Evolutionary conservation across 805 yeast genomes (phyloP).

Genomic region (Myxozyma sirexii): DNA sequence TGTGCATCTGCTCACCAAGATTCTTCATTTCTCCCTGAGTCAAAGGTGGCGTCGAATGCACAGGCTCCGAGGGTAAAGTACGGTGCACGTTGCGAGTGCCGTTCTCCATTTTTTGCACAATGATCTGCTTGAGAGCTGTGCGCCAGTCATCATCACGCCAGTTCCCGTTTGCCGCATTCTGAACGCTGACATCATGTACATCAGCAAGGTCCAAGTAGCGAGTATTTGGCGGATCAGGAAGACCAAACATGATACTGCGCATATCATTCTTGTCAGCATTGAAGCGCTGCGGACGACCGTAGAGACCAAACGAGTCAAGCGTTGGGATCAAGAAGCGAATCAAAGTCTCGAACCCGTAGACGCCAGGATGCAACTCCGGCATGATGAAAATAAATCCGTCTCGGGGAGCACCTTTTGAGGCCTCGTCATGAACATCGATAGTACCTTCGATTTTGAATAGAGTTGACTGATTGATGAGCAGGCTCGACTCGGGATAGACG

Average conservation of each 20-base stretch:
- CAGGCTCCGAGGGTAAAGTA: slow-evolving; percentile 30
- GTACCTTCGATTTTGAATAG: slow-evolving; percentile 85
- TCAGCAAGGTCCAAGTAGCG: slow-evolving; percentile 58
- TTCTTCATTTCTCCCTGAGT: slow-evolving; percentile 20
- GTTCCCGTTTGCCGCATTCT: slow-evolving; percentile 43
- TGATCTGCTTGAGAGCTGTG: slow-evolving; percentile 54
- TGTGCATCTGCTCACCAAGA: slow-evolving; percentile 11
- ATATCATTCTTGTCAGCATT: slow-evolving; percentile 71
- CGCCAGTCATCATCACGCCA: slow-evolving; percentile 71
- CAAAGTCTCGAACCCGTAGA: slow-evolving; percentile 80
- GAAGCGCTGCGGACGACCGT: slow-evolving; percentile 78
- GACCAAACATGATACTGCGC: slow-evolving; percentile 71
- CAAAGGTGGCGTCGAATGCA: slow-evolving; percentile 20
- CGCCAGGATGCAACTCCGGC: slow-evolving; percentile 85
- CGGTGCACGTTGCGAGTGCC: slow-evolving; percentile 39
- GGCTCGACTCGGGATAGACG: slow-evolving; percentile 84
- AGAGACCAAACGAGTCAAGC: slow-evolving; percentile 73
- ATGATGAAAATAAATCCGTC: slow-evolving; percentile 71
- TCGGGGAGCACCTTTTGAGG: slow-evolving; percentile 45
- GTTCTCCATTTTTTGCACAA: slow-evolving; percentile 55
- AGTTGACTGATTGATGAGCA: slow-evolving; percentile 81
- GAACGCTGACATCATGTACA: slow-evolving; percentile 57
- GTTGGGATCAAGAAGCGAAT: slow-evolving; percentile 76
- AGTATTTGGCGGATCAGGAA: slow-evolving; percentile 78
- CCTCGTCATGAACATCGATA: slow-evolving; percentile 38